These are phyloP conservation scores for Botryosphaeria dothidea DNA, from an alignment of 2,329 filamentous ascomycete genomes.

Conservation along the genomic window DNA sequence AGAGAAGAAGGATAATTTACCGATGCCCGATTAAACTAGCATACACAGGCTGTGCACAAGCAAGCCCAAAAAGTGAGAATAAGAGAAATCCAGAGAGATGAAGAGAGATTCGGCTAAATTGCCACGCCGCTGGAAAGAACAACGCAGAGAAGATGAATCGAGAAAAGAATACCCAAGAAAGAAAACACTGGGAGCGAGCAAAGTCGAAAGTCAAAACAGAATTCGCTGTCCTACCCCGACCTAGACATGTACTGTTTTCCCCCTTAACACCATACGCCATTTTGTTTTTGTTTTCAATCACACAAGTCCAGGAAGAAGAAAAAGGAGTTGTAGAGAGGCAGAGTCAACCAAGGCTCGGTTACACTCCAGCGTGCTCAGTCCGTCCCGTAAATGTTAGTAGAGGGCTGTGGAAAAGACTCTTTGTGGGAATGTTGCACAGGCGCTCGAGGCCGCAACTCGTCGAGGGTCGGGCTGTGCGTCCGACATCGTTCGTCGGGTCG, in stretches of 20 bases:
- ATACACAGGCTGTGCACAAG: neutral
- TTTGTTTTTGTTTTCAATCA: conserved; percentile 3
- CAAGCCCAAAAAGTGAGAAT: neutral
- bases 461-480: neutral
- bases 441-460: neutral
- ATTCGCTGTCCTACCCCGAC: conserved; percentile 2
- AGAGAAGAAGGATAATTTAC: neutral
- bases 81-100: neutral
- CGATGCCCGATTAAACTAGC: conserved; percentile 15
- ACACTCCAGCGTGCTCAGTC: neutral
- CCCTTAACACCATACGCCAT: conserved; percentile 2
- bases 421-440: neutral
- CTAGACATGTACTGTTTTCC: conserved; percentile 9
- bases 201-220: neutral
- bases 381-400: neutral
- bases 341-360: no score
- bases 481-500: neutral
- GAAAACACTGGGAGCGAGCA: neutral
- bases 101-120: neutral
- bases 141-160: neutral
- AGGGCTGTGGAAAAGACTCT: neutral
- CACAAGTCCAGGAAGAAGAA: neutral
- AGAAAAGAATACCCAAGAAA: neutral
- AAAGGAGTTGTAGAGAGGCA: neutral
- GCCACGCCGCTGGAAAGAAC: neutral